phyloP scores from a whole-genome alignment of 441 rosid species.

The Daphne laureola region DNA sequence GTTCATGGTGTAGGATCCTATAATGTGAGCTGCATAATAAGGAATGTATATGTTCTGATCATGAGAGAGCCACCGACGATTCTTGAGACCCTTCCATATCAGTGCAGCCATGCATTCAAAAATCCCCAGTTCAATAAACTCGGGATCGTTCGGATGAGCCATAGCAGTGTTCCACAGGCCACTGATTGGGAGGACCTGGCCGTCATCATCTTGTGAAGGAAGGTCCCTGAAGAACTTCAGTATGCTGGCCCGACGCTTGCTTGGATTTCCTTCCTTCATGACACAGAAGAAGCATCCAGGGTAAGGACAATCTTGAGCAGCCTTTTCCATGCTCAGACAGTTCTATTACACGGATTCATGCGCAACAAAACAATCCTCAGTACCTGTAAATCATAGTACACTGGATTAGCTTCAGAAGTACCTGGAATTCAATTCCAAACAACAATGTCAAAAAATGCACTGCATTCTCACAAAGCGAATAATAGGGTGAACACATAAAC shows the following conservation, averaged over 20 bases:
- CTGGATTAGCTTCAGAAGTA: too few relatives aligned
- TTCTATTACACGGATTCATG: conserved; percentile 14
- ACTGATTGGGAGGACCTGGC: conserved; percentile 94
- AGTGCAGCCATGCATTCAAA: conserved; percentile 94
- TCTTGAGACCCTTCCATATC: conserved; percentile 89
- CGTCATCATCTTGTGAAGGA: conserved; percentile 93
- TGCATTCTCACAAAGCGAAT: not conserved
- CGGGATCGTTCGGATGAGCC: conserved; percentile 99
- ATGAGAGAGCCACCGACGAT: conserved; percentile 85
- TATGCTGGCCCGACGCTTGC: conserved; percentile 80
- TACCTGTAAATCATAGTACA: not conserved
- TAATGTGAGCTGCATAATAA: conserved; percentile 91
- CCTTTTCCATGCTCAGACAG: conserved; percentile 59
- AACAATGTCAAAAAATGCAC: not conserved
- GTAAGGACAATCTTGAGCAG: conserved; percentile 74
- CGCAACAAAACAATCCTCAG: conserved; percentile 13
- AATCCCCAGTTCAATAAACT: conserved; percentile 87
- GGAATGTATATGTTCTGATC: conserved; percentile 96
- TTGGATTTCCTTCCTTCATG: conserved; percentile 98
- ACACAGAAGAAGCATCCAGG: conserved; percentile 98
- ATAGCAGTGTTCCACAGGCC: conserved; percentile 99
- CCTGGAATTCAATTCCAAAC: too few relatives aligned
- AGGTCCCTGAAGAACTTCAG: conserved; percentile 88
- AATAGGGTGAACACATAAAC: not conserved
- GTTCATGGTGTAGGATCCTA: conserved; percentile 96